These are phyloP conservation scores for Azolla pinnata DNA, from an alignment of 75 land plant species.

Conservation along the genomic window DNA sequence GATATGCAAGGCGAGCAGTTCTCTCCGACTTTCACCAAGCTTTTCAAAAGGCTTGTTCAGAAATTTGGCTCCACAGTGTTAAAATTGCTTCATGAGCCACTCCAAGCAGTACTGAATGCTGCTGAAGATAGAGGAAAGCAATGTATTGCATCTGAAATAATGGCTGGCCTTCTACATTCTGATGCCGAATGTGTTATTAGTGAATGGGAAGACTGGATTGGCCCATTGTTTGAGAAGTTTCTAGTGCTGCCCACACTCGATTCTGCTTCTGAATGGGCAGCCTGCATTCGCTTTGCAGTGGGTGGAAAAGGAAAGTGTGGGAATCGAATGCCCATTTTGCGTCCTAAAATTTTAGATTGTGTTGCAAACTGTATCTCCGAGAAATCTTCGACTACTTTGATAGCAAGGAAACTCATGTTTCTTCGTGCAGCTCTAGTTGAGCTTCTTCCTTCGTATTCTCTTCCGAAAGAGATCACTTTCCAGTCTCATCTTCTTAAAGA, in stretches of 20 bases:
- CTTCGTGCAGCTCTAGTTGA: constrained; percentile 67
- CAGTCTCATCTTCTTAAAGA: constrained; percentile 60
- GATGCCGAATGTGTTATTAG: constrained; percentile 57
- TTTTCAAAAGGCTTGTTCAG: constrained; percentile 76
- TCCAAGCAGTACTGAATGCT: constrained; percentile 56
- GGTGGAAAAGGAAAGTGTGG: constrained; percentile 89
- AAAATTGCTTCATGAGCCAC: constrained; percentile 41
- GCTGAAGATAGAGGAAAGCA: constrained; percentile 76
- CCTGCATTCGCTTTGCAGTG: constrained; percentile 84
- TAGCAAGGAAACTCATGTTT: constrained; percentile 72
- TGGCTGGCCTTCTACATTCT: constrained; percentile 91
- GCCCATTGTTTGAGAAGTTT: constrained; percentile 39
- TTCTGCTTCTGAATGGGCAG: constrained; percentile 86
- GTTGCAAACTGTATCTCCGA: constrained; percentile 47
- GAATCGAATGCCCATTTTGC: constrained; percentile 51
- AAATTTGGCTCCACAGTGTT: constrained; percentile 77
- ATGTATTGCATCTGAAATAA: constrained; percentile 87
- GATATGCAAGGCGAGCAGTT: constrained; percentile 59
- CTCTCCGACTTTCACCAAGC: constrained; percentile 66
- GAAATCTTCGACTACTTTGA: constrained; percentile 50
- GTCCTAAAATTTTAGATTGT: constrained; percentile 63
- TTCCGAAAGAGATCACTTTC: constrained; percentile 37
- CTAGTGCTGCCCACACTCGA: constrained; percentile 65
- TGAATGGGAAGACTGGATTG: constrained; percentile 74
- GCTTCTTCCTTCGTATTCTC: constrained; percentile 51